Base-by-base conservation (phyloP, 2,329 filamentous ascomycete species). In the Hirsutella minnesotensis region DNA sequence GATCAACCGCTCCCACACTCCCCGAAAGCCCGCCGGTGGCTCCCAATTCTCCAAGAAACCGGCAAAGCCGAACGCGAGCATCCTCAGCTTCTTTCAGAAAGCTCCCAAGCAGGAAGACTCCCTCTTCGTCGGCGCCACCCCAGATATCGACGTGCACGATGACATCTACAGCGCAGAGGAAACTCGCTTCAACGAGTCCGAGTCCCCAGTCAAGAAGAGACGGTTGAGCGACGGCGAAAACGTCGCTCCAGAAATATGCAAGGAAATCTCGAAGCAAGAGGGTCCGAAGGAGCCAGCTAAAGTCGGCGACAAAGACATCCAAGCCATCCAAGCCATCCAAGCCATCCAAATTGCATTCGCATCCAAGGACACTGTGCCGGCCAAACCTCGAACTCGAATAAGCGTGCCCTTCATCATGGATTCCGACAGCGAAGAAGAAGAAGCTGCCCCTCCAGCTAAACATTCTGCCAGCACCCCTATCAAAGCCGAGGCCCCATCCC, bases 21-120 rank as follows among this genome's bases (percentile, higher is more conserved):
- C 61, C 21, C 58, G 50, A 47, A 65, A 62, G 44, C 44, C 59
- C 13, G 40, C 45, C 10, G 44, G 52, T 3, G 39, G 44, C 18
- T 47, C 51, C 3, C 45, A 52, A 21, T 39, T 53, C 4, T 44
- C 54, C n/a, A 64, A 62, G 49, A 65, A 61, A 40, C 54, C 65
- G 3, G 51, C 53, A 18, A 65, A 64, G 33, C 64, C 66, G 1
- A 86, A 85, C 52, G 68, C 70, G 7, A 86, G 79, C 48, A 86
- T 87, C 27, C 62, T 86, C 13, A 86, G 63, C 48, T 88, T 86
- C 59, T 88, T 88, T 56, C 79, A 83, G 54, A 87, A 86, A 55
- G 69, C 75, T 0, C 72, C 77, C 33, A 72, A 74, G 41, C 65
- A 72, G 44, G 70, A 81, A 47, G 66, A 79, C 44, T 66, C 69